Base-by-base conservation (phyloP, 352 stramenopile species). In the Globisporangium spinosum region DNA sequence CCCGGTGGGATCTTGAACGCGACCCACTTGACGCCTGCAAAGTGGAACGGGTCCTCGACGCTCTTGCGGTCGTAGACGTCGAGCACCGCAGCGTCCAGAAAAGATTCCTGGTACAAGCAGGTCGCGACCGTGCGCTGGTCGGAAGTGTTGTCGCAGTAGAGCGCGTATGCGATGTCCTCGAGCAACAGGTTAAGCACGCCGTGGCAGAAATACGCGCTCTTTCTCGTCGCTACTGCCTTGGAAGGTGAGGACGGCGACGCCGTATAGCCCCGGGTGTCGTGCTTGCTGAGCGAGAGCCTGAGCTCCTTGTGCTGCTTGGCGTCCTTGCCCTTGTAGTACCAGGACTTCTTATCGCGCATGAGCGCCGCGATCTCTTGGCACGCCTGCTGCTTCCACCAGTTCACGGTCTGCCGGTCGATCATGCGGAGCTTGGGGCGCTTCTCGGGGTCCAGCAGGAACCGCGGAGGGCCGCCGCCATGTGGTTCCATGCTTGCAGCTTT, bases 21-120 rank as follows among this genome's bases (percentile, higher is more conserved):
- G 29, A 69, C 67, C 71, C 77, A 84, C 58, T 83, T 83, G 58
- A 85, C 58, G 58, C 80, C 80, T 2, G 83, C 75, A 47, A 83
- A 89, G 38, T 70, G 76, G 56, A 80, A 81, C 56, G 77, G 70
- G 23, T 86, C 80, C 0, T 78, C 62, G 4, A 12, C 4, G 2
- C 64, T 79, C 22, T 69, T 60, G 23, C 59, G 62, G 62, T 80
- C 70, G 56, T 73, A 57, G 12, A 75, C 73, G 43, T 86, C 72
- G 55, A 89, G 58, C 45, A 89, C 70, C 15, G 67, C 78, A 27
- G 65, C 75, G 58, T 85, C 80, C 8, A 89, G 61, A 57, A 85
- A 83, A 22, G 72, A 40, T n/a, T 76, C 68, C 56, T 82, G 73
- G 58, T 84, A 83, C 65, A 87, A 62, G 49, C 83, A 73, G 22